Base-by-base conservation (phyloP, 257 asterid species). In the Solanum tarapatanum region DNA sequence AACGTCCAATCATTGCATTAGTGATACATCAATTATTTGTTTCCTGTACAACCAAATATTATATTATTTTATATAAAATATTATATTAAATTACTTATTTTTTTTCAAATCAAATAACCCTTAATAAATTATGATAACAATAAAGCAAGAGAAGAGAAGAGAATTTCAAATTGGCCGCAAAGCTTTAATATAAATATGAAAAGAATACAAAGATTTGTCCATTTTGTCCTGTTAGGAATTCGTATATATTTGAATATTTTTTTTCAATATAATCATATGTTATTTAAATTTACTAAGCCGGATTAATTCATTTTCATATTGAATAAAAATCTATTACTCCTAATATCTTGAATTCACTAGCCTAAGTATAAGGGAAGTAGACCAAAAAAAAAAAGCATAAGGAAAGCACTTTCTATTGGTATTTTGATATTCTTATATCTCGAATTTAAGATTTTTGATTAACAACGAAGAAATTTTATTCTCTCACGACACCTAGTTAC, bases 361-460 rank as follows among this genome's bases (percentile, higher is more conserved):
- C 23, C 62, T 5, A 16, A 16, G 62, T 51, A 51, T 0, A 16
- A 51, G 23, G 62, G 23, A 51, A 51, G 62, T 51, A 51, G 23
- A 16, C 55, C 3, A 39, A 41, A 41, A 9, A 39, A 37, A 13
- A 13, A 13, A 13, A 13, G 0, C 17, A 14, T 0, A 48, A 48
- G 3, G 23, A 48, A 5, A 48, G 1, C 60, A 14, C 0, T 14
- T 48, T 48, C 3, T 48, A 14, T 48, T 48, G 0, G 0, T 48
- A 48, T 28, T 28, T 28, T 28, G 30, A 28, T 28, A 1, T 28
- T 1, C 30, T 28, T 28, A 28, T 28, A 28, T 28, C 1, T 1
- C 3, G 1, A 3, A 68, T 24, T 26, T 28, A 24, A 28, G 1
- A 30, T 7, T 70, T 70, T 0, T 13, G 0, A 70, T 70, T 70